These are phyloP conservation scores for Cupressus sempervirens DNA, from an alignment of 75 land plant genomes.

Conservation along the genomic window DNA sequence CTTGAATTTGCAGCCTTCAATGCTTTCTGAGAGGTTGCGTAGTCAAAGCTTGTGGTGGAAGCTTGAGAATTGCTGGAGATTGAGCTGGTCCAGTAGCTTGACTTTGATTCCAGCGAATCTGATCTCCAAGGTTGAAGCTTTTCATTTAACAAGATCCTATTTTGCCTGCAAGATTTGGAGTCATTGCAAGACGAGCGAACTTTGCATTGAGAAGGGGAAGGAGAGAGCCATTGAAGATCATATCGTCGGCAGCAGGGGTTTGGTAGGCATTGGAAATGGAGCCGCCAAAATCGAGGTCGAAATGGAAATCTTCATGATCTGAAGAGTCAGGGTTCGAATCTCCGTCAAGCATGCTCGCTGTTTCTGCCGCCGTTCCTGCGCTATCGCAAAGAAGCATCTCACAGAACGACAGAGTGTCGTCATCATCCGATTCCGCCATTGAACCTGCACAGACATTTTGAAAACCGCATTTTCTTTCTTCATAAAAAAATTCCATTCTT, in stretches of 20 bases:
- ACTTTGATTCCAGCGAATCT: neutral
- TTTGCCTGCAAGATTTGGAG: no score
- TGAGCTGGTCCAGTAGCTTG: neutral
- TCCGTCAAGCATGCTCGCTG: neutral
- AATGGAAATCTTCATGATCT: neutral
- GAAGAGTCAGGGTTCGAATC: neutral
- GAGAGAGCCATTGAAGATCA: constrained; percentile 1
- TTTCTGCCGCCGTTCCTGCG: neutral
- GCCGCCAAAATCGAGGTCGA: neutral
- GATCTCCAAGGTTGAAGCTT: no score
- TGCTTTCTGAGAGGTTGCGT: neutral
- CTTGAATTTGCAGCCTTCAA: neutral
- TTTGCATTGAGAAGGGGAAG: neutral
- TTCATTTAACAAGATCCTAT: no score
- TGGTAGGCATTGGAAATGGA: neutral
- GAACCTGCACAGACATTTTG: neutral
- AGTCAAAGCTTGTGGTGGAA: neutral
- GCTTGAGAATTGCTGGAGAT: neutral
- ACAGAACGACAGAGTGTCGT: neutral
- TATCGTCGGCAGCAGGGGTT: neutral
- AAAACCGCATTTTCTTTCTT: neutral
- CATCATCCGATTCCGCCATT: neutral
- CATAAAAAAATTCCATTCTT: neutral
- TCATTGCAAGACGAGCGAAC: no score
- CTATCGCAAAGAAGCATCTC: neutral